Evolutionary conservation across 768 basidiomycete genomes (phyloP).

Genomic region (Tricholoma hemisulphureum): DNA sequence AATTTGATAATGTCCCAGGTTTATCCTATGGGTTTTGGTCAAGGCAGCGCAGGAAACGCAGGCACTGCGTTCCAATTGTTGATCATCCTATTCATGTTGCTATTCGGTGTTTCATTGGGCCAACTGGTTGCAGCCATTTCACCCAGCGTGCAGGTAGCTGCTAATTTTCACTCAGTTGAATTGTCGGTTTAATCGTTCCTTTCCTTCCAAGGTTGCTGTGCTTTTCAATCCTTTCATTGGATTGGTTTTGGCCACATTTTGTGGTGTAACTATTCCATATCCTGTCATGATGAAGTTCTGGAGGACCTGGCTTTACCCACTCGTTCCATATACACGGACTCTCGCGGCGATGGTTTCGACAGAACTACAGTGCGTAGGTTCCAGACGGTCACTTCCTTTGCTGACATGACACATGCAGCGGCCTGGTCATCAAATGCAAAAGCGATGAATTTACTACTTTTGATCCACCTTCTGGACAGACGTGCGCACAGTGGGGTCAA

Average conservation of each 20-base stretch:
- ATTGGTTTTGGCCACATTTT: conserved; percentile 67
- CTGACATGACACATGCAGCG: conserved; percentile 37
- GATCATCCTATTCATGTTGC: conserved; percentile 67
- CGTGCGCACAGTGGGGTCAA: conserved; percentile 68
- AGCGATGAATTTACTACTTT: conserved; percentile 70
- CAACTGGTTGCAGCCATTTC: conserved; percentile 74
- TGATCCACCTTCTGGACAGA: conserved; percentile 71
- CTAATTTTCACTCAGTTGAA: conserved; percentile 23
- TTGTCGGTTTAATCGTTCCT: conserved; percentile 17
- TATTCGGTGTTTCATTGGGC: conserved; percentile 64
- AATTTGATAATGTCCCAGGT: conserved; percentile 31
- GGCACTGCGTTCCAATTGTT: conserved; percentile 74
- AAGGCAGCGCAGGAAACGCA: conserved; percentile 56
- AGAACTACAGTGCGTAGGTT: conserved; percentile 60
- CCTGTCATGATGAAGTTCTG: conserved; percentile 64
- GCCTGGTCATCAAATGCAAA: conserved; percentile 61
- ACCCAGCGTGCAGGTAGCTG: conserved; percentile 61
- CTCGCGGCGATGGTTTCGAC: conserved; percentile 74
- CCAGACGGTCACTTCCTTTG: not conserved
- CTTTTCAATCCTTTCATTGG: conserved; percentile 77
- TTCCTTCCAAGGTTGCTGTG: conserved; percentile 56
- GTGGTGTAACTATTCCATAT: conserved; percentile 77
- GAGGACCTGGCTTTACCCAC: conserved; percentile 75
- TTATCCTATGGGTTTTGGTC: conserved; percentile 66
- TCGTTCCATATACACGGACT: conserved; percentile 68